Conservation (phyloP, 257 asterid genomes). For the Ajuga chamaepitys region DNA sequence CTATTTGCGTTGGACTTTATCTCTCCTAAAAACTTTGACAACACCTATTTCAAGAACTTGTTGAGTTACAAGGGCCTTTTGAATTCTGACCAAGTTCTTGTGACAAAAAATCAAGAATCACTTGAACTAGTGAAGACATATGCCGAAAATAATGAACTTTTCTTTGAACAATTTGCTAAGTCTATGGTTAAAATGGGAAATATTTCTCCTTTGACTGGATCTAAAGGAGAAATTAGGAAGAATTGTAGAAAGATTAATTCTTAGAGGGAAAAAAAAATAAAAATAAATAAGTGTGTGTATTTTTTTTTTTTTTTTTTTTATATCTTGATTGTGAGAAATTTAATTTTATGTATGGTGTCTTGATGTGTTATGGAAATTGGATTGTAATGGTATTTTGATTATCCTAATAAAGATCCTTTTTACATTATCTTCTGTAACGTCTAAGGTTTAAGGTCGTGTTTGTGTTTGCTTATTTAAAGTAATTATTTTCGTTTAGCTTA, state of each 20-base stretch:
- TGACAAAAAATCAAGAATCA: slow-evolving; percentile 56
- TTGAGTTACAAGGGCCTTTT: slow-evolving; percentile 62
- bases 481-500: too few relatives aligned
- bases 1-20: slow-evolving; percentile 55
- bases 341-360: not conserved
- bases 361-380: not conserved
- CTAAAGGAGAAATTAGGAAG: slow-evolving; percentile 63
- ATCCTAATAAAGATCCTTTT: not conserved
- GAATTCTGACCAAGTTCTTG: slow-evolving; percentile 71
- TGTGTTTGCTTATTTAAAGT: too few relatives aligned
- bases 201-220: slow-evolving; percentile 76
- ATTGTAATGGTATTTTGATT: not conserved
- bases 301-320: not conserved
- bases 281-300: not conserved
- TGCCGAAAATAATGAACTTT: slow-evolving; percentile 46
- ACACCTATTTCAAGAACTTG: slow-evolving; percentile 67
- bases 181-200: slow-evolving; percentile 88
- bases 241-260: slow-evolving; percentile 67
- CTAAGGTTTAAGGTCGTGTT: too few relatives aligned
- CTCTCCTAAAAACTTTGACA: slow-evolving; percentile 63
- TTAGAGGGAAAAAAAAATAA: too few relatives aligned
- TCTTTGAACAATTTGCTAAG: slow-evolving; percentile 71
- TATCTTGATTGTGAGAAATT: not conserved
- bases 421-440: too few relatives aligned
- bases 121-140: slow-evolving; percentile 58